phyloP scores from a whole-genome alignment of 1,284 basidiomycete species.

The Marasmius sp. region DNA sequence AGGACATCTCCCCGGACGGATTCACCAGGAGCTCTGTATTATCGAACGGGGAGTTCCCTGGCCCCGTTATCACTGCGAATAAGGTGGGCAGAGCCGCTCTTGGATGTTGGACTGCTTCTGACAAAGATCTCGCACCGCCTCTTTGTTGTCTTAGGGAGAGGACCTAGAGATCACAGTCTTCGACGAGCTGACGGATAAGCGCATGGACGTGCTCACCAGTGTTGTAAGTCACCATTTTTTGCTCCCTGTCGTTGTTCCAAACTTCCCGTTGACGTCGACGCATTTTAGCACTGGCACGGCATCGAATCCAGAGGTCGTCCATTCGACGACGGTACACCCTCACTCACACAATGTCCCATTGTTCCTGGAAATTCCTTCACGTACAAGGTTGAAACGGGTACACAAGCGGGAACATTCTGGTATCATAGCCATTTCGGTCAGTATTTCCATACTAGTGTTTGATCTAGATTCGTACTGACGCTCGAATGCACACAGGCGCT shows the following conservation, averaged over 20 bases:
- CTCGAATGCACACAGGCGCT: not conserved
- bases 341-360: slow-evolving; percentile 48
- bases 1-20: slow-evolving; percentile 9
- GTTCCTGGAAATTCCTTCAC: slow-evolving; percentile 29
- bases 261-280: not conserved
- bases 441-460: not conserved
- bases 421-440: slow-evolving; percentile 17
- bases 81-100: slow-evolving; percentile 16
- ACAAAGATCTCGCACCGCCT: not conserved
- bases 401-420: slow-evolving; percentile 28
- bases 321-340: slow-evolving; percentile 39
- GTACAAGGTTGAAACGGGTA: slow-evolving; percentile 28
- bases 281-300: slow-evolving; percentile 50
- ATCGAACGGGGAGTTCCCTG: slow-evolving; percentile 16
- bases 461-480: not conserved
- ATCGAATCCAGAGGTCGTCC: slow-evolving; percentile 36
- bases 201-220: slow-evolving; percentile 16
- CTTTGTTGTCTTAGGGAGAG: not conserved
- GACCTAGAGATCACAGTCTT: slow-evolving; percentile 23
- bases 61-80: slow-evolving; percentile 23
- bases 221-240: slow-evolving; percentile 9
- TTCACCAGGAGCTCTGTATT: slow-evolving; percentile 7
- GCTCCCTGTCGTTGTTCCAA: not conserved
- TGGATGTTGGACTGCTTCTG: not conserved
- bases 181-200: slow-evolving; percentile 20